phyloP scores from a whole-genome alignment of 208 protist species.

The Lotmaria passim region DNA sequence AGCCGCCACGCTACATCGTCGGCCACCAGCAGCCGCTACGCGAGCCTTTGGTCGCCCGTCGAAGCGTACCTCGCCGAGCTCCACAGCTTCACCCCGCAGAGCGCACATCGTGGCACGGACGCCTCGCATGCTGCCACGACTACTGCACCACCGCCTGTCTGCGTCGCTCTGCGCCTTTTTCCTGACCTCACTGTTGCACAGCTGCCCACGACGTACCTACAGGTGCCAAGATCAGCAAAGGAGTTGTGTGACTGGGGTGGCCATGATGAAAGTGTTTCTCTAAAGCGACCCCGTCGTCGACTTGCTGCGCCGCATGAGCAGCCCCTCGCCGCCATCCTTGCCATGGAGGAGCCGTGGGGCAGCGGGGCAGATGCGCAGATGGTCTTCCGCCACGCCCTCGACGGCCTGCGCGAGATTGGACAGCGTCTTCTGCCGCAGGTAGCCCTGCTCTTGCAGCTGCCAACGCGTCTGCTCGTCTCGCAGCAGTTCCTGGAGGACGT shows the following conservation, averaged over 20 bases:
- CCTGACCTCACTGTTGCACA: constrained; percentile 52
- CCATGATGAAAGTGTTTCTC: neutral
- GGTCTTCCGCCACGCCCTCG: constrained; percentile 31
- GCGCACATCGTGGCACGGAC: too few species aligned
- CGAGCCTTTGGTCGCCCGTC: constrained; percentile 27
- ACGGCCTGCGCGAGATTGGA: constrained; percentile 25
- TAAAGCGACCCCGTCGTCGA: neutral
- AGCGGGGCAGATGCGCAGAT: constrained; percentile 23
- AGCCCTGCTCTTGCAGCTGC: constrained; percentile 50
- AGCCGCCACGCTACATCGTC: neutral
- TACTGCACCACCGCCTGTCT: constrained; percentile 22
- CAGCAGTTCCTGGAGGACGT: constrained; percentile 55
- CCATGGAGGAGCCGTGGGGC: constrained; percentile 43
- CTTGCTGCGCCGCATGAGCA: constrained; percentile 28
- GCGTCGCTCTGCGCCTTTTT: constrained; percentile 53
- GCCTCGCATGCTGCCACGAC: too few species aligned
- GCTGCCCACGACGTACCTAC: constrained; percentile 20
- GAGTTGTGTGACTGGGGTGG: neutral
- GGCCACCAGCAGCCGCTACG: constrained; percentile 10
- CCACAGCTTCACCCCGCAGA: neutral
- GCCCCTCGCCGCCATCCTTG: constrained; percentile 38
- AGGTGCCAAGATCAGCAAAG: neutral
- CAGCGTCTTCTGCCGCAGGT: constrained; percentile 23
- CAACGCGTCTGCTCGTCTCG: constrained; percentile 62
- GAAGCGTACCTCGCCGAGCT: constrained; percentile 29